Conservation (phyloP, 371 early-diverging fungal species). For the Fennellomyces sp. region DNA sequence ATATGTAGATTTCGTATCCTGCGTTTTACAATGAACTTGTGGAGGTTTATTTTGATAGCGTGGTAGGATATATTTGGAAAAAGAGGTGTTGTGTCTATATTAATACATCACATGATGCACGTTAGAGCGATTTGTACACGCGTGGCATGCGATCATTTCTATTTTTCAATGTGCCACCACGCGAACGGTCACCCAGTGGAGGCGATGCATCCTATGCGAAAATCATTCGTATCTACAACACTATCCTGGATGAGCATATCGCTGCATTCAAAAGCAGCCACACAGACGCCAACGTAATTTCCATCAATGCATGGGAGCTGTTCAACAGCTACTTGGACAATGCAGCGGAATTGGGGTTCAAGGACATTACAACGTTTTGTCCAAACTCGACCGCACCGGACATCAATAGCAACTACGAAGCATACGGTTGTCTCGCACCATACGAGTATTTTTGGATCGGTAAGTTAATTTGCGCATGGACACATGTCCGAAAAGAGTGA, state of each 20-base stretch:
- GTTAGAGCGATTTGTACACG: slow-evolving; percentile 4
- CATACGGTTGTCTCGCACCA: slow-evolving; percentile 16
- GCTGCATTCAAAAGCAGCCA: slow-evolving; percentile 11
- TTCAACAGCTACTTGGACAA: slow-evolving; percentile 11
- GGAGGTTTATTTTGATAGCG: slow-evolving; percentile 11
- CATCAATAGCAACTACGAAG: slow-evolving; percentile 17
- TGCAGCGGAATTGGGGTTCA: slow-evolving; percentile 10
- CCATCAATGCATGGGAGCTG: slow-evolving; percentile 10
- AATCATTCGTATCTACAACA: slow-evolving; percentile 8
- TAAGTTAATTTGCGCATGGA: not conserved
- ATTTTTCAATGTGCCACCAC: slow-evolving; percentile 18
- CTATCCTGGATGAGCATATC: slow-evolving; percentile 7
- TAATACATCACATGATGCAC: not conserved
- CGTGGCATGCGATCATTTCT: slow-evolving; percentile 9
- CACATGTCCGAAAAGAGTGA: not conserved
- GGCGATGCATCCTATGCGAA: not conserved
- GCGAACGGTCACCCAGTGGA: slow-evolving; percentile 10
- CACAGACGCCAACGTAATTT: slow-evolving; percentile 13
- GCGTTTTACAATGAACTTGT: slow-evolving; percentile 11
- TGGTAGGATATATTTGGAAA: not conserved
- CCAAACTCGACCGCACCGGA: slow-evolving; percentile 17
- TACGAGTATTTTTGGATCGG: slow-evolving; percentile 9
- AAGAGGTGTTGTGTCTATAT: too few relatives aligned
- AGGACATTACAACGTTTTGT: slow-evolving; percentile 11
- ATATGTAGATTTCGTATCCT: slow-evolving; percentile 15